A percentile compares a stretch with the other conserved stretches of the same genome.
Conservation (phyloP, 768 basidiomycete genomes). For the Leccinum aurantiacum region DNA sequence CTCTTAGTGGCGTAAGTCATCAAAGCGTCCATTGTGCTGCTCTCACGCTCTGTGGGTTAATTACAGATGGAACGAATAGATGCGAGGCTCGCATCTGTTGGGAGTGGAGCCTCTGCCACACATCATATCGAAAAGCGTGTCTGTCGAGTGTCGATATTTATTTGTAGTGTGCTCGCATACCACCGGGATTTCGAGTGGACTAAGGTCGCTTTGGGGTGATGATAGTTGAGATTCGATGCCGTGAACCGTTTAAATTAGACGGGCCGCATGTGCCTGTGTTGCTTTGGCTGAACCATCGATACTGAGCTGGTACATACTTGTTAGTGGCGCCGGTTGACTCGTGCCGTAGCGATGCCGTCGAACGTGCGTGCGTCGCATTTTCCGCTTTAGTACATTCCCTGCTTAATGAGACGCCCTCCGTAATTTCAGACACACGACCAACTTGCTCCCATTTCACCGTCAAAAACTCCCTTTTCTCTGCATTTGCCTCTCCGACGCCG, state of each 20-base stretch:
- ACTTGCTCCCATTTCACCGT: slow-evolving; percentile 24
- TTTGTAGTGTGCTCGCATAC: slow-evolving; percentile 10
- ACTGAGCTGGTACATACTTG: slow-evolving; percentile 5
- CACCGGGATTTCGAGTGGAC: neutral
- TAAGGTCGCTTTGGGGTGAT: slow-evolving; percentile 3
- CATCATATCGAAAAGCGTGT: neutral
- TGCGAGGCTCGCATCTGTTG: slow-evolving; percentile 14
- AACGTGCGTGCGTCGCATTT: slow-evolving; percentile 38
- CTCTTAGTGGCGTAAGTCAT: slow-evolving; percentile 82
- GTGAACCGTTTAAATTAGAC: slow-evolving; percentile 31
- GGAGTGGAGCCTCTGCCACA: slow-evolving; percentile 3
- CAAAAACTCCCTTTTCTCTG: slow-evolving; percentile 15
- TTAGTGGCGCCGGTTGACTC: slow-evolving; percentile 8
- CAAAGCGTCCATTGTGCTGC: slow-evolving; percentile 11
- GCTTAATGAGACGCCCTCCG: slow-evolving; percentile 22
- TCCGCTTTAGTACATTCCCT: slow-evolving; percentile 25
- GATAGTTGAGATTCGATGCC: slow-evolving; percentile 20
- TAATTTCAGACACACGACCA: slow-evolving; percentile 42
- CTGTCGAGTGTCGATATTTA: neutral
- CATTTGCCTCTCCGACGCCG: slow-evolving; percentile 6
- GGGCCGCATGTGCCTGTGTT: slow-evolving; percentile 14
- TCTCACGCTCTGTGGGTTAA: slow-evolving; percentile 22
- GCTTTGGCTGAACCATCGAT: slow-evolving; percentile 3
- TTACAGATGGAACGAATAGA: slow-evolving; percentile 77
- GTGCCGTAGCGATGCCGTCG: slow-evolving; percentile 33